Evolutionary conservation across 1,284 basidiomycete genomes (phyloP).

Genomic region (Earliella scabrosa): DNA sequence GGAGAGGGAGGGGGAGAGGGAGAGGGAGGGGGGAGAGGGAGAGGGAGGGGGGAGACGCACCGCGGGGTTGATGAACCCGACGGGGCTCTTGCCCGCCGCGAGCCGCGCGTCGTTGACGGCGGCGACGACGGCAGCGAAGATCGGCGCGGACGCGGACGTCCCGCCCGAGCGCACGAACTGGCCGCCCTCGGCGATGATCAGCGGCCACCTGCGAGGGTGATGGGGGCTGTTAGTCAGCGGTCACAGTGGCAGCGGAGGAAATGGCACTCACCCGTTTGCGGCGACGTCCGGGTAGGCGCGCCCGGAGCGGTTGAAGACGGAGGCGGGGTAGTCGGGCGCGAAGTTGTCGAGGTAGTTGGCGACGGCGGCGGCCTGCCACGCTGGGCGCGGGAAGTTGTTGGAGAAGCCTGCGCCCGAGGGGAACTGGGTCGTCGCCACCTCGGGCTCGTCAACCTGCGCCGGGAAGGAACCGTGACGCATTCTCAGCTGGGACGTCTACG

Average conservation of each 20-base stretch:
- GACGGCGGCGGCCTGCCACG: conserved; percentile 22
- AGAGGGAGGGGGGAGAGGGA: too few relatives aligned
- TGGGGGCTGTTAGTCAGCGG: too few relatives aligned
- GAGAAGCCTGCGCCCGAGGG: conserved; percentile 26
- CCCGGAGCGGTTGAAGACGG: conserved; percentile 23
- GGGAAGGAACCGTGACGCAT: too few relatives aligned
- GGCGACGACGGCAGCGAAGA: conserved; percentile 54
- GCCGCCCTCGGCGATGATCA: conserved; percentile 36
- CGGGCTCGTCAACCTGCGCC: conserved; percentile 22
- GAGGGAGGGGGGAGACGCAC: too few relatives aligned
- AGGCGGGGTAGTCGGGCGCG: conserved; percentile 16
- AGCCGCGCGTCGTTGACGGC: conserved; percentile 65
- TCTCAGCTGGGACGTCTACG: too few relatives aligned
- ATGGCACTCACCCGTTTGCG: conserved; percentile 34
- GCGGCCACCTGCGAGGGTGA: conserved; percentile 35
- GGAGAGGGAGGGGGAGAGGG: too few relatives aligned
- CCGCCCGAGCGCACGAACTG: conserved; percentile 25
- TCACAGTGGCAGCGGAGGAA: too few relatives aligned
- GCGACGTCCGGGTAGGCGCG: conserved; percentile 27
- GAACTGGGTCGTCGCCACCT: conserved; percentile 20
- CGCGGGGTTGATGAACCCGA: conserved; percentile 65
- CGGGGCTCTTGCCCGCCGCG: conserved; percentile 41
- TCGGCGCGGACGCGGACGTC: conserved; percentile 26
- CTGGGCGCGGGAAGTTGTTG: conserved; percentile 23
- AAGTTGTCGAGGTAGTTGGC: conserved; percentile 18